Base-by-base conservation (phyloP, 352 stramenopile species). In the Phytophthora europaea region DNA sequence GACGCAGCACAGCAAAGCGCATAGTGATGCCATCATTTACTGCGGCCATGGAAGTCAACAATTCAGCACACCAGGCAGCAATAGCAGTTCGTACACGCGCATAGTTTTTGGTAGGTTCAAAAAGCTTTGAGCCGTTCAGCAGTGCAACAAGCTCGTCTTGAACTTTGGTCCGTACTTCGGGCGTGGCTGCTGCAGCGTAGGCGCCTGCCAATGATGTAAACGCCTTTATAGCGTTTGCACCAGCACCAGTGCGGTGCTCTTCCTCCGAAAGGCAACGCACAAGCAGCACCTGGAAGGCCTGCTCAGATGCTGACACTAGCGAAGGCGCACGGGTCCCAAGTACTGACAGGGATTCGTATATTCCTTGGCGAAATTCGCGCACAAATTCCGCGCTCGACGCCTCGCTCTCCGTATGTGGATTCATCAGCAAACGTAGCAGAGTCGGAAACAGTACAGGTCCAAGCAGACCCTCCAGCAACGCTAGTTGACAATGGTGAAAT, bases 201-300 rank as follows among this genome's bases (percentile, higher is more conserved):
- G 85, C 82, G 40, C 61, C 31, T 18, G 81, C 78, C 2, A 93
- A 72, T 1, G 83, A 72, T 5, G 80, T 85, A 64, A 94, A 90
- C 10, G 85, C 74, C 67, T 92, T 90, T 3, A 94, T n/a, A 5
- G 85, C 87, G 34, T 88, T 88, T 6, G 81, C 83, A 34, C 85
- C 87, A 36, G 76, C 76, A 57, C 82, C 80, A 16, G 76, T 83
- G 0, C 81, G 72, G 8, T 69, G 61, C 50, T 83, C 78, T 70
- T 93, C 85, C 70, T 93, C 85, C 0, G 79, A 67, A 8, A 94
- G 74, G 53, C 81, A 87, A 34, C 84, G 81, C 45, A 92, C 85
- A 43, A 94, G 72, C 31, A 95, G 53, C n/a, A 91, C 79, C 69
- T 95, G 87, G 33, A 95, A 95, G 7, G 83, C 72, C 57, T 94